These are phyloP conservation scores for Neofusicoccum laricinum DNA, from an alignment of 2,329 filamentous ascomycete species.

Conservation along the genomic window DNA sequence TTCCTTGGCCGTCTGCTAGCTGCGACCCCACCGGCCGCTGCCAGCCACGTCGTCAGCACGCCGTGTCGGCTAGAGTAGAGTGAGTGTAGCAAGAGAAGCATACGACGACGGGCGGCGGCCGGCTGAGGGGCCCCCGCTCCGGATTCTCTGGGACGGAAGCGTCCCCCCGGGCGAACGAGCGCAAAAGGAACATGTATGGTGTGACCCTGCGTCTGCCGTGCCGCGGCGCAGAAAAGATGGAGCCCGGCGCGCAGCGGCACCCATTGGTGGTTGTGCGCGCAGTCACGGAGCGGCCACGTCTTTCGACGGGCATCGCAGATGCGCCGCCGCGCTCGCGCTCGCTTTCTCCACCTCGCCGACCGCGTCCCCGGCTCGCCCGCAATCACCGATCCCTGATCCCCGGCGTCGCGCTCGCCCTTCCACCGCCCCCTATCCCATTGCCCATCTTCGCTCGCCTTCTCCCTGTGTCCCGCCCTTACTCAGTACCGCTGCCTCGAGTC, in stretches of 20 bases:
- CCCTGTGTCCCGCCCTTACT: background rate
- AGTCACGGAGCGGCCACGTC: background rate
- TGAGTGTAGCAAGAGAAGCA: constrained; percentile 8
- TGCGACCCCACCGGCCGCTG: background rate
- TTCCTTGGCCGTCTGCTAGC: background rate
- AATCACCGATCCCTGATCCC: constrained; percentile 4
- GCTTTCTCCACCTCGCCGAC: background rate
- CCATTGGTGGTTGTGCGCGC: too few relatives aligned
- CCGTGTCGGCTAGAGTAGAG: background rate
- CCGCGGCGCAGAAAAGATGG: background rate
- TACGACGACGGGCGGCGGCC: background rate
- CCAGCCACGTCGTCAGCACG: background rate
- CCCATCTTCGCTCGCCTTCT: background rate
- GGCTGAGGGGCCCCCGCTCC: too few relatives aligned
- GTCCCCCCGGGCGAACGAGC: background rate
- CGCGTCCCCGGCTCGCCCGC: background rate
- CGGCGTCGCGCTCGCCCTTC: background rate
- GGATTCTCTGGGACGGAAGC: background rate
- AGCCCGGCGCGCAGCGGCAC: background rate
- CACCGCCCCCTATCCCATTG: background rate
- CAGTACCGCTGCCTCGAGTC: background rate
- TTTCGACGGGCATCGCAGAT: background rate
- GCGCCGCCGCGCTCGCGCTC: too few relatives aligned
- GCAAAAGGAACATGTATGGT: background rate
- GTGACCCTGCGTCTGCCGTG: background rate